Conservation (phyloP, 257 asterid genomes). For the Solanum clarkiae region DNA sequence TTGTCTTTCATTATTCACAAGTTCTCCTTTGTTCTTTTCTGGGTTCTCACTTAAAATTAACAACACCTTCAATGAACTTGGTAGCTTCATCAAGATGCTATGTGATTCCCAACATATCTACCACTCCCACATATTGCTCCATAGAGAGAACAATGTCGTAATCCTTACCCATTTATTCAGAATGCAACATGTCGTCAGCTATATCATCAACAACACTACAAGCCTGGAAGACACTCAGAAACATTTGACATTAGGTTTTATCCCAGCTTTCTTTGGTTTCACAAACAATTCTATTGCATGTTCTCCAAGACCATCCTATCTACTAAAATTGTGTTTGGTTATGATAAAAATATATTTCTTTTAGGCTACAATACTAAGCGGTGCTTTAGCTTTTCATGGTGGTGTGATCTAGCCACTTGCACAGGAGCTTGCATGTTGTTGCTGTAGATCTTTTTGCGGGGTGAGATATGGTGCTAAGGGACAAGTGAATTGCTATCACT, state of each 20-base stretch:
- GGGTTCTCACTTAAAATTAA: too few species aligned
- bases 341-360: neutral
- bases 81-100: slow-evolving; percentile 69
- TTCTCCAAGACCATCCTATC: slow-evolving; percentile 37
- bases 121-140: slow-evolving; percentile 59
- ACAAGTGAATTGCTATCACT: neutral
- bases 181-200: slow-evolving; percentile 60
- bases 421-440: neutral
- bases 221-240: slow-evolving; percentile 43
- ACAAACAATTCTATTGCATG: slow-evolving; percentile 50
- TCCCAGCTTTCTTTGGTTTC: slow-evolving; percentile 51
- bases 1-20: too few species aligned
- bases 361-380: neutral
- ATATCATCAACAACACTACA: slow-evolving; percentile 49
- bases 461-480: neutral
- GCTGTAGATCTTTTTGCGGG: neutral
- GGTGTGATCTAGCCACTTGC: neutral
- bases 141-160: slow-evolving; percentile 47
- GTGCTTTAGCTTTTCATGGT: neutral
- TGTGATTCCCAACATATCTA: slow-evolving; percentile 57
- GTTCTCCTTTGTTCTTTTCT: too few species aligned
- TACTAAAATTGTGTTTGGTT: neutral
- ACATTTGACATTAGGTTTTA: slow-evolving; percentile 64
- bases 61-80: slow-evolving; percentile 33
- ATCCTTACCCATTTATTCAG: slow-evolving; percentile 58